Percentiles rank a stretch among this genome's conserved stretches.
Conservation (phyloP, 805 yeast genomes). For the Lipomyces kockii region DNA sequence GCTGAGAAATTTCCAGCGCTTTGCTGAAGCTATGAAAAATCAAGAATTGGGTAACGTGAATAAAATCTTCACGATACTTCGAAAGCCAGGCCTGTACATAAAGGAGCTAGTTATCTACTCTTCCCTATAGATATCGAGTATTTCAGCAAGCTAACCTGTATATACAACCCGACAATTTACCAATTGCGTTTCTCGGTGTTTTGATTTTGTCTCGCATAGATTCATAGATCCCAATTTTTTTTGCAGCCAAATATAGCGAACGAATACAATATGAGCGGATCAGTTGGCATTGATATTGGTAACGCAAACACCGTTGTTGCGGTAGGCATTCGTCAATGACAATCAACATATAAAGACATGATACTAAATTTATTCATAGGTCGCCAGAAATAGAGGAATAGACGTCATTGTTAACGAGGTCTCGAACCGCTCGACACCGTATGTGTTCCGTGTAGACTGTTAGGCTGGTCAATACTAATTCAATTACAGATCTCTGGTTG, state of each 20-base stretch:
- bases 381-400: conserved; percentile 98
- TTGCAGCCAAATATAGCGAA: neutral
- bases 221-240: neutral
- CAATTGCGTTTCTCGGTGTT: neutral
- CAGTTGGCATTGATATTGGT: conserved; percentile 91
- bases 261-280: conserved; percentile 29
- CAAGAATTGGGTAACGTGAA: neutral
- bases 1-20: neutral
- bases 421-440: conserved; percentile 95
- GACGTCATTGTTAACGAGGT: conserved; percentile 98
- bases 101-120: neutral
- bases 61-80: neutral
- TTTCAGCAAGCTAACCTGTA: neutral
- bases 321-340: conserved; percentile 40
- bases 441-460: conserved; percentile 40
- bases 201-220: neutral
- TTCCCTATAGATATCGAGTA: neutral
- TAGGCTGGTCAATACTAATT: neutral
- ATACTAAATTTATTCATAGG: conserved; percentile 35
- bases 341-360: neutral
- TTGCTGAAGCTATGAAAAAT: neutral
- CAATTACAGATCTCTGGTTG: conserved; percentile 61
- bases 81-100: neutral
- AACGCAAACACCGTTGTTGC: conserved; percentile 92
- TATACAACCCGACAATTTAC: neutral